Percentiles rank a stretch among this genome's conserved stretches.
Conservation (phyloP, 805 yeast species). For the Schizosaccharomyces octosporus region DNA sequence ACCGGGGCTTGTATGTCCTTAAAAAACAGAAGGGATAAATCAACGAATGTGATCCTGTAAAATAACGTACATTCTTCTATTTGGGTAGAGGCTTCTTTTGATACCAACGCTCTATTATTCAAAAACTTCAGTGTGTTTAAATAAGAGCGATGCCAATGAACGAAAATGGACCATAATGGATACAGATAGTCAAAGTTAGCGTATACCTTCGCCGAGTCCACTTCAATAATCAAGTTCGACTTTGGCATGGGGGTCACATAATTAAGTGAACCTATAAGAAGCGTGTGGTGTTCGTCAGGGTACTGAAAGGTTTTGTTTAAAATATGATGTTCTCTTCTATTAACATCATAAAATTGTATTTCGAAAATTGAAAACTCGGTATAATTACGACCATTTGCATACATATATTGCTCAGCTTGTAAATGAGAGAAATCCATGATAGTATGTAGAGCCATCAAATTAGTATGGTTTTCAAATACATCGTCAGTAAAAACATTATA, state of each 20-base stretch:
- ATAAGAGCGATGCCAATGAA: neutral
- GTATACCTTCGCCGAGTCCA: neutral
- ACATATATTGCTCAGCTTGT: neutral
- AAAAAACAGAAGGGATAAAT: conserved; percentile 51
- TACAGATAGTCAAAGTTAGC: neutral
- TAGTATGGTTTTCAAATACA: neutral
- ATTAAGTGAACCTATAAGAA: neutral
- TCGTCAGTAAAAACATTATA: neutral
- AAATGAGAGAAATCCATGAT: neutral
- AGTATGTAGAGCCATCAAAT: neutral
- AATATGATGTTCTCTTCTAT: neutral
- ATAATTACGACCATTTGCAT: neutral
- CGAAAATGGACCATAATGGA: neutral
- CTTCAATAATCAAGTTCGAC: neutral
- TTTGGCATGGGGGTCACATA: neutral
- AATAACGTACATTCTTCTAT: conserved; percentile 4
- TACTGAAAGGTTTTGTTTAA: neutral
- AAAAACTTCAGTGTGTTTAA: neutral
- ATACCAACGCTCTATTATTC: neutral
- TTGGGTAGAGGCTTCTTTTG: neutral
- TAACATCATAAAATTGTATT: neutral
- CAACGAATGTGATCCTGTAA: conserved; percentile 36
- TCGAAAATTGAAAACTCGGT: neutral
- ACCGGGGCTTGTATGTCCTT: conserved; percentile 48
- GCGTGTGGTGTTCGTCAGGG: neutral